These are phyloP conservation scores for Wickerhamomyces ciferrii DNA, from an alignment of 805 yeast genomes.

Conservation along the genomic window DNA sequence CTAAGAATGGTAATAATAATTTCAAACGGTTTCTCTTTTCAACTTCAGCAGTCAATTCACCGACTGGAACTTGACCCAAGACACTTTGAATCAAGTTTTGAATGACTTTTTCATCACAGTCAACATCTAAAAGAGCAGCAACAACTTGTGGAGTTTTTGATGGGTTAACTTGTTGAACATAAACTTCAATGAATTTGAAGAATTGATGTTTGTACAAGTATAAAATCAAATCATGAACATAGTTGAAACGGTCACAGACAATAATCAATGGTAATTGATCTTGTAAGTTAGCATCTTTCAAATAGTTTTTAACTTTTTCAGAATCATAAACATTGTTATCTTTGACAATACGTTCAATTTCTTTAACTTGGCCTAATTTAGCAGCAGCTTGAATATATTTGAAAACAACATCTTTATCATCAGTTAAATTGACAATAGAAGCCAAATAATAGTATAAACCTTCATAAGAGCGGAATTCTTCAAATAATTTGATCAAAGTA, in stretches of 20 bases:
- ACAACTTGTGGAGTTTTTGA: conserved; percentile 93
- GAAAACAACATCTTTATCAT: conserved; percentile 91
- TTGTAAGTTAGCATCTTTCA: conserved; percentile 88
- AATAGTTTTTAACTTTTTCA: conserved; percentile 94
- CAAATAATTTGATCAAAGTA: conserved; percentile 83
- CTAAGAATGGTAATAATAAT: conserved; percentile 87
- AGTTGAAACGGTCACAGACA: conserved; percentile 89
- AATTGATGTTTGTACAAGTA: conserved; percentile 93
- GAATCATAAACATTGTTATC: conserved; percentile 94
- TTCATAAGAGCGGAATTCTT: conserved; percentile 86
- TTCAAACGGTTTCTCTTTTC: conserved; percentile 95
- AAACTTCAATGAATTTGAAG: conserved; percentile 95
- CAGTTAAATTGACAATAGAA: conserved; percentile 87
- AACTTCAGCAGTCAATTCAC: conserved; percentile 85
- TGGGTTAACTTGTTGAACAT: conserved; percentile 97
- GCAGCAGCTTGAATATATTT: conserved; percentile 96
- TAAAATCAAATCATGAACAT: conserved; percentile 88
- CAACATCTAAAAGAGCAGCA: conserved; percentile 95
- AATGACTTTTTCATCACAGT: conserved; percentile 89
- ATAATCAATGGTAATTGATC: conserved; percentile 96
- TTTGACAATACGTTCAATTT: conserved; percentile 92
- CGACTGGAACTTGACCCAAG: conserved; percentile 90
- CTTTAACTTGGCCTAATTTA: conserved; percentile 81
- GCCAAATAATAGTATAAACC: conserved; percentile 93
- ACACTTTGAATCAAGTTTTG: conserved; percentile 78